Percentiles rank a stretch among this genome's conserved stretches.
Conservation (phyloP, 345 rosid genomes). For the Camelina hispida region DNA sequence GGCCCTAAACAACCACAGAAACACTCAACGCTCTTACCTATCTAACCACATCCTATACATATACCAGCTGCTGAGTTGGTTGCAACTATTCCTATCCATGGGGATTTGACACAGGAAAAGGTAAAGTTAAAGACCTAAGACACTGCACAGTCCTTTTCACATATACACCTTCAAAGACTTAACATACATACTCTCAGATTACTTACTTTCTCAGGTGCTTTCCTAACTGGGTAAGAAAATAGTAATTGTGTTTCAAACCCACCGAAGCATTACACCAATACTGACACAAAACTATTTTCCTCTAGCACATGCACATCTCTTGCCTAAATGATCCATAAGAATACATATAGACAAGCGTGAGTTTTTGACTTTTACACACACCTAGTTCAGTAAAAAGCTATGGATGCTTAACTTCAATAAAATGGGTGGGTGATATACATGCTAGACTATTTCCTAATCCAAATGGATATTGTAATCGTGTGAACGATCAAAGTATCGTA, state of each 20-base stretch:
- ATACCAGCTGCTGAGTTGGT: not conserved
- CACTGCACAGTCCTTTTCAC: constrained; percentile 9
- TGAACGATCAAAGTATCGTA: not conserved
- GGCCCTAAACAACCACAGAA: not conserved
- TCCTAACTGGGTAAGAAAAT: not conserved
- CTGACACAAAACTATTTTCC: not conserved
- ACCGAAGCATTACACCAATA: not conserved
- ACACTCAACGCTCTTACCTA: not conserved
- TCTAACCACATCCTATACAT: not conserved
- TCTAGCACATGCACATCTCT: not conserved
- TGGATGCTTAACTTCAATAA: not conserved
- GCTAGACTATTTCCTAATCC: constrained; percentile 7
- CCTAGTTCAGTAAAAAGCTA: constrained; percentile 3
- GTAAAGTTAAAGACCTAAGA: constrained; percentile 11
- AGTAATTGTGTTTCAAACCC: not conserved
- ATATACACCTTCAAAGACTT: constrained; percentile 14
- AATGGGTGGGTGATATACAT: not conserved
- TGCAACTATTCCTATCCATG: constrained; percentile 4
- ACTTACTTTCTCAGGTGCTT: not conserved
- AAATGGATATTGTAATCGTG: constrained; percentile 1
- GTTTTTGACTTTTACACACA: not conserved
- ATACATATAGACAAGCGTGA: not conserved
- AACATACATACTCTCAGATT: constrained; percentile 2
- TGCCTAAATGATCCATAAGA: constrained; percentile 12
- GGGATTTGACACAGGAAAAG: constrained; percentile 15